A percentile compares a stretch with the other conserved stretches of the same genome.
Evolutionary conservation across 2,329 filamentous ascomycete species (phyloP).

Genomic region (Epichloe gansuensis): DNA sequence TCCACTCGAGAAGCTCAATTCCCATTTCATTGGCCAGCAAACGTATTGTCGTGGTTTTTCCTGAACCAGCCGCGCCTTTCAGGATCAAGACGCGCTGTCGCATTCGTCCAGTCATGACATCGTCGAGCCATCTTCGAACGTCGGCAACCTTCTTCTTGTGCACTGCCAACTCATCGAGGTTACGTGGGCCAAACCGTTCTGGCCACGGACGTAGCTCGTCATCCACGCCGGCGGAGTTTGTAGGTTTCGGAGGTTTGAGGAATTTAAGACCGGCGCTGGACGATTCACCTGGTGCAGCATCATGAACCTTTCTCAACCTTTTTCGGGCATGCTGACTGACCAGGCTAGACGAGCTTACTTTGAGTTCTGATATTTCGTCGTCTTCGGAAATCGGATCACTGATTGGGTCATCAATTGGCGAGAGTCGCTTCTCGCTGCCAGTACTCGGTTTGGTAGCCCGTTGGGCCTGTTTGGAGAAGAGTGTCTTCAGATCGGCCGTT

Average conservation of each 20-base stretch:
- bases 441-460: conserved; percentile 26
- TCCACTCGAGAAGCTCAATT: conserved; percentile 78
- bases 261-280: conserved; percentile 37
- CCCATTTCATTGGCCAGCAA: conserved; percentile 67
- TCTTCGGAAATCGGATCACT: conserved; percentile 49
- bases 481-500: conserved; percentile 41
- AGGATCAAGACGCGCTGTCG: conserved; percentile 67
- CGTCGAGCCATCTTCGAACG: conserved; percentile 70
- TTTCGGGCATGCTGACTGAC: conserved; percentile 44
- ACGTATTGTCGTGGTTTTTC: conserved; percentile 79
- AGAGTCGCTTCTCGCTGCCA: conserved; percentile 15
- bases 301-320: conserved; percentile 29
- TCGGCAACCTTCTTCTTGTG: conserved; percentile 90
- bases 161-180: conserved; percentile 74
- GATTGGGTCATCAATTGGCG: conserved; percentile 34
- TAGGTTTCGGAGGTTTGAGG: conserved; percentile 28
- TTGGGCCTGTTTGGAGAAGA: conserved; percentile 51
- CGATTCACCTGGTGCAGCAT: conserved; percentile 10
- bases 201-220: conserved; percentile 69
- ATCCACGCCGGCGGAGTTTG: conserved; percentile 17
- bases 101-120: conserved; percentile 52
- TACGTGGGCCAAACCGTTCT: conserved; percentile 65
- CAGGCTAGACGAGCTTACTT: conserved; percentile 37
- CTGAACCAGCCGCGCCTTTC: conserved; percentile 81
- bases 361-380: conserved; percentile 40